Base-by-base conservation (phyloP, 2,329 filamentous ascomycete species). In the Pyrenochaeta sp. region DNA sequence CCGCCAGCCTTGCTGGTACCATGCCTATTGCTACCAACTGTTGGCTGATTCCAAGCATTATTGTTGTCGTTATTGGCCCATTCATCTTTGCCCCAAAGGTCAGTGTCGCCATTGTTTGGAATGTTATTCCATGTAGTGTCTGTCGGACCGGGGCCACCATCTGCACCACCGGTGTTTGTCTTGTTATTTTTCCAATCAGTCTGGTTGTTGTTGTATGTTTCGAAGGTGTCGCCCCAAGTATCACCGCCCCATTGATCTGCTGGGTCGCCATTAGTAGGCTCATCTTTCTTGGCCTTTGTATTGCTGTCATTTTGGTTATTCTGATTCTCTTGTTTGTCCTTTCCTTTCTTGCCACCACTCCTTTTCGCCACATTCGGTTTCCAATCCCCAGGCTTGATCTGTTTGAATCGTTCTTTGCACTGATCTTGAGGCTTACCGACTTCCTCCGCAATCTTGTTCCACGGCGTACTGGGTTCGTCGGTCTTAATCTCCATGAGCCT, bases 401-500 rank as follows among this genome's bases (percentile, higher is more conserved):
- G 45, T 11, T 69, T 71, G 60, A 71, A 79, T 14, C 76, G 66
- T 0, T 45, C 36, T 15, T 48, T 63, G 32, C 63, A 71, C 9
- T 58, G 29, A 0, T 44, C 2, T 1, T 30, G 12, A 0, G 48
- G 29, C 37, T 75, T 76, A 3, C 63, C 67, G 2, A 78, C 17
- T 11, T 65, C 66, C 5, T 57, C 29, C 0, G 54, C 68, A 32
- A 79, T 76, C 0, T 67, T 39, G 2, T 54, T 60, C 76, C 74
- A 79, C 0, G 57, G 3, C 1, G 11, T 20, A 7, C 42, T 50
- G 2, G 55, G 67, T 27, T 64, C 62, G 2, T 64, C 65, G 1
- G 41, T 61, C 54, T 77, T 78, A 61, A 78, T 48, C 6, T 68
- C 61, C 15, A 77, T 56, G 2, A 82, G 51, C 54, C 70, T 75